Conservation (phyloP, 2,329 filamentous ascomycete genomes). For the Penicillium nordicum region DNA sequence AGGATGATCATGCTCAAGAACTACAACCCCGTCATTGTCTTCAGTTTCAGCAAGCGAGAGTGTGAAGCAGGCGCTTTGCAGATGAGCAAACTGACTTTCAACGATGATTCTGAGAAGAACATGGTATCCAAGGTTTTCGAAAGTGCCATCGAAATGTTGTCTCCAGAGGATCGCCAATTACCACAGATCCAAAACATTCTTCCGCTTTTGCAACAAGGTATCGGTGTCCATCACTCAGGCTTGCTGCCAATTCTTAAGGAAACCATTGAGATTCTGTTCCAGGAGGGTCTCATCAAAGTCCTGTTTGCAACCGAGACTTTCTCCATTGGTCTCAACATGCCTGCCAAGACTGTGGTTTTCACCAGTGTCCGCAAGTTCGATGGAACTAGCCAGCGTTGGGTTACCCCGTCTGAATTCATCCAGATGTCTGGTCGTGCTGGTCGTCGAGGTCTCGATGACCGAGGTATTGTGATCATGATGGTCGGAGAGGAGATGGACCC, state of each 20-base stretch:
- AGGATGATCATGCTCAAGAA: slow-evolving; percentile 98
- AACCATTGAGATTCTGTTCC: slow-evolving; percentile 97
- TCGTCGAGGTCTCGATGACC: slow-evolving; percentile 92
- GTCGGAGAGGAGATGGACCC: slow-evolving; percentile 95
- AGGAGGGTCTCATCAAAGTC: slow-evolving; percentile 96
- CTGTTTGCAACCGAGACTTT: slow-evolving; percentile 98
- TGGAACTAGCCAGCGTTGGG: slow-evolving; percentile 71
- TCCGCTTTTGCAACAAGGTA: slow-evolving; percentile 82
- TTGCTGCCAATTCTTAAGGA: slow-evolving; percentile 94
- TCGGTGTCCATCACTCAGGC: slow-evolving; percentile 96
- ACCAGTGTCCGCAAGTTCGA: slow-evolving; percentile 95
- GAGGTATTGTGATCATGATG: slow-evolving; percentile 99
- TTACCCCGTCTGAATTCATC: slow-evolving; percentile 94
- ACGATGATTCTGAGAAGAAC: slow-evolving; percentile 89
- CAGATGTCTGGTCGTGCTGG: slow-evolving; percentile 98
- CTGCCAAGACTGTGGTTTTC: slow-evolving; percentile 98
- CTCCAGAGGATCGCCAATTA: slow-evolving; percentile 82
- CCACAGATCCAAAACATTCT: slow-evolving; percentile 90
- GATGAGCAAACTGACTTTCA: slow-evolving; percentile 85
- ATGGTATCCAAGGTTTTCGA: slow-evolving; percentile 94
- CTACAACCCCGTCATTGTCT: slow-evolving; percentile 97
- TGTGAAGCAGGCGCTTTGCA: slow-evolving; percentile 87
- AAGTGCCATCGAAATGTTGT: slow-evolving; percentile 87
- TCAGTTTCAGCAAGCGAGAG: slow-evolving; percentile 98
- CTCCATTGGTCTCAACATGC: slow-evolving; percentile 98